Evolutionary conservation across 2,329 filamentous ascomycete species (phyloP), one percentile per base, ranked within the genome.

Genomic region (Chaetomium sp.): DNA sequence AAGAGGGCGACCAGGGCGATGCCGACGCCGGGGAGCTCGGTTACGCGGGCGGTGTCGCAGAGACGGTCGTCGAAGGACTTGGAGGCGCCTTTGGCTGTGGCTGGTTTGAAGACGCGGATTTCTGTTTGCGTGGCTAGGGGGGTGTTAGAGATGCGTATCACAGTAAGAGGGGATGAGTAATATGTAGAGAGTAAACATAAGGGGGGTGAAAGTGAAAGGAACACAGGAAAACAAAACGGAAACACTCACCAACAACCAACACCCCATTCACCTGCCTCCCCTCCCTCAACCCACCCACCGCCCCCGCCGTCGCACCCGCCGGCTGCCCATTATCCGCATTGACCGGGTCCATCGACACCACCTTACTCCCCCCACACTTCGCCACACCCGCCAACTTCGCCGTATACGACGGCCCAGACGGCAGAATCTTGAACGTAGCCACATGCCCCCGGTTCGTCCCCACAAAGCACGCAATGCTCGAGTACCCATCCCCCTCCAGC

Each of bases 401-500:
- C 9, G 81, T 78, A 69, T 95, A 97, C 9, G 84, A 79, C 4
- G 85, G 81, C 52, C 80, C 81, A 11, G 86, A 79, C 0, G 94
- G 94, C 2, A 97, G 74, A 27, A 99, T 77, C 73, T 96, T 96
- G 74, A 97, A 92, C 0, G 92, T 97, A 6, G 86, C 84, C 14
- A 97, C 75, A 64, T 89, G 89, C 42, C 94, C 94, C 35, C 84
- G 71, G 62, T 86, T 91, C 0, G 94, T 97, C 19, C 94, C 94
- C 1, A 95, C 88, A 63, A 97, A 95, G 62, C 94, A 88, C 56
- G 87, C 84, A 55, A 99, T 95, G 66, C 91, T 96, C 1, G 94
- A 97, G 69, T 95, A 99, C 61, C 89, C 85, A 67, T 97, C 92
- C n/a, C 87, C 88, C 44, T 97, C 94, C 4, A 96, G 74, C 3